phyloP scores from a whole-genome alignment of 164 flowering plant species.

The Aristolochia fimbriata region DNA sequence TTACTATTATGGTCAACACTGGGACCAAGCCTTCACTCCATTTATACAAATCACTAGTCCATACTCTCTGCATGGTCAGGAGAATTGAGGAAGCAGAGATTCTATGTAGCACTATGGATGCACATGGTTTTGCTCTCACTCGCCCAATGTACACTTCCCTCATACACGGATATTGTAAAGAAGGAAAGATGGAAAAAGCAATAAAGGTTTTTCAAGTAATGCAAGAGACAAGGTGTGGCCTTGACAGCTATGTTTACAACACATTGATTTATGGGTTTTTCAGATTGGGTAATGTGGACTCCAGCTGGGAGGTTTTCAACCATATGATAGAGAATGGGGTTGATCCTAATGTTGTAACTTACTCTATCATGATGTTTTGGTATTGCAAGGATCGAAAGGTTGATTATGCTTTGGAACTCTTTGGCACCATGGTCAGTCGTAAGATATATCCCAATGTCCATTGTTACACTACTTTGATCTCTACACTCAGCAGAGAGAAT shows the following conservation, averaged over 20 bases:
- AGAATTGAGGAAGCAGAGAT: slow-evolving; percentile 36
- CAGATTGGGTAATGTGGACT: slow-evolving; percentile 28
- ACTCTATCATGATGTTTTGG: slow-evolving; percentile 31
- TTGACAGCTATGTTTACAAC: slow-evolving; percentile 41
- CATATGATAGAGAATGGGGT: slow-evolving; percentile 30
- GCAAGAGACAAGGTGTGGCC: slow-evolving; percentile 42
- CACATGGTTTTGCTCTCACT: slow-evolving; percentile 25
- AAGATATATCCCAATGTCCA: slow-evolving; percentile 33
- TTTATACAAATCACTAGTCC: slow-evolving; percentile 33
- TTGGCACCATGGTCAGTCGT: slow-evolving; percentile 19
- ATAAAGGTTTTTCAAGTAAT: slow-evolving; percentile 38
- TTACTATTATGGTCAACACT: slow-evolving; percentile 22
- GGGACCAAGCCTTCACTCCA: slow-evolving; percentile 24
- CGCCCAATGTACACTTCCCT: slow-evolving; percentile 40
- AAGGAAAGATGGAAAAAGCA: slow-evolving; percentile 42
- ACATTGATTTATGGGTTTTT: slow-evolving; percentile 47
- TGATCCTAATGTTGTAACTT: slow-evolving; percentile 33
- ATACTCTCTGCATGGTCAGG: slow-evolving; percentile 32
- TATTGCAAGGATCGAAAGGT: slow-evolving; percentile 38
- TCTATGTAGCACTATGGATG: slow-evolving; percentile 40
- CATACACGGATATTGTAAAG: slow-evolving; percentile 38
- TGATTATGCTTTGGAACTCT: slow-evolving; percentile 31
- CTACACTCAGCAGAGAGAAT: slow-evolving; percentile 33
- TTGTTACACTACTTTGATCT: slow-evolving; percentile 37
- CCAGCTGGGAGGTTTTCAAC: slow-evolving; percentile 20